A percentile compares a stretch with the other conserved stretches of the same genome.
Evolutionary conservation across 805 yeast species (phyloP).

Genomic region (Tetrapisispora pingtungensis): DNA sequence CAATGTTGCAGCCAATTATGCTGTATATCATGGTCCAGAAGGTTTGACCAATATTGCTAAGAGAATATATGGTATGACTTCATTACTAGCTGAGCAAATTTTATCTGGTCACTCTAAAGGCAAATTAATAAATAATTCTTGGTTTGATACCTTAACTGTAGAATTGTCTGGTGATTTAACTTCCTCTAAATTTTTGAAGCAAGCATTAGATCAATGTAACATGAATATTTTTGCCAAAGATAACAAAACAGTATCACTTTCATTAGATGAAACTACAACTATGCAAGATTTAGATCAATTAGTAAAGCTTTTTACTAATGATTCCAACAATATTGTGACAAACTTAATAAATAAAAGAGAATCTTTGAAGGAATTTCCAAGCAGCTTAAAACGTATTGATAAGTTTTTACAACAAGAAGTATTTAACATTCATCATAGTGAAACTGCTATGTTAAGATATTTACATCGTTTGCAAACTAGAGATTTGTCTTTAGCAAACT

Average conservation of each 20-base stretch:
- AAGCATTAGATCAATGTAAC: slow-evolving; percentile 51
- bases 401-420: slow-evolving; percentile 59
- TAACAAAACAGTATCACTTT: slow-evolving; percentile 54
- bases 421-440: slow-evolving; percentile 82
- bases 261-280: slow-evolving; percentile 84
- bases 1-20: slow-evolving; percentile 90
- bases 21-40: slow-evolving; percentile 89
- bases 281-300: slow-evolving; percentile 49
- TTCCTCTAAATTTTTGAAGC: slow-evolving; percentile 46
- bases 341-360: slow-evolving; percentile 4
- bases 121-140: slow-evolving; percentile 45
- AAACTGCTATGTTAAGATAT: slow-evolving; percentile 90
- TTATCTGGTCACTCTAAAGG: slow-evolving; percentile 31
- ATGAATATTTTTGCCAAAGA: slow-evolving; percentile 70
- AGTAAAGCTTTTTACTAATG: slow-evolving; percentile 48
- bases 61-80: slow-evolving; percentile 65
- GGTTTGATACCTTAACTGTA: slow-evolving; percentile 84
- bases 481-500: slow-evolving; percentile 87
- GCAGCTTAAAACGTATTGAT: slow-evolving; percentile 44
- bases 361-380: slow-evolving; percentile 42
- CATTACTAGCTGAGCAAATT: slow-evolving; percentile 56
- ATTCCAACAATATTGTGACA: slow-evolving; percentile 13
- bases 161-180: slow-evolving; percentile 36
- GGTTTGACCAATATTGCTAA: slow-evolving; percentile 72
- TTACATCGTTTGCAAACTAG: slow-evolving; percentile 73